Percentiles rank a stretch among this genome's conserved stretches.
Conservation (phyloP, 257 asterid species). For the Ocimum tenuiflorum region DNA sequence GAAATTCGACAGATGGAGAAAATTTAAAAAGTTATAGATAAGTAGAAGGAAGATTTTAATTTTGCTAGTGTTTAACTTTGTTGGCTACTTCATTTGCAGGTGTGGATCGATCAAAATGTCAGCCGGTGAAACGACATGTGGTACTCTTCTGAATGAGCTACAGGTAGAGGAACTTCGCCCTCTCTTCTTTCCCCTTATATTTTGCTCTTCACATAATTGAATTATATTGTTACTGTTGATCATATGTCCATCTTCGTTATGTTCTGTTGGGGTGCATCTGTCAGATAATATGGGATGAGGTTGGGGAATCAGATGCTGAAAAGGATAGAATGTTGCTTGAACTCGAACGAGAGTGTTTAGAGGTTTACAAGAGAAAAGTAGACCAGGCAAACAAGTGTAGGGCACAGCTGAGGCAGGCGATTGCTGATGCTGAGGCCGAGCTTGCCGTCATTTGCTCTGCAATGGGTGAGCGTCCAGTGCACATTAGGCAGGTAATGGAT, state of each 20-base stretch:
- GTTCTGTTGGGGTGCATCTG: constrained; percentile 14
- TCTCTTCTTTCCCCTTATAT: not conserved
- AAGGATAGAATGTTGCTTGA: constrained; percentile 78
- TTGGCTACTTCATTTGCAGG: constrained; percentile 27
- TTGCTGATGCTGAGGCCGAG: constrained; percentile 99
- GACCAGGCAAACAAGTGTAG: constrained; percentile 88
- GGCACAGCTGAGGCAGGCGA: constrained; percentile 89
- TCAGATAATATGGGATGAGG: constrained; percentile 98
- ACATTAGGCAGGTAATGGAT: constrained; percentile 73
- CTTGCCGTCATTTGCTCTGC: constrained; percentile 86
- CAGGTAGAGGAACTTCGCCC: constrained; percentile 51
- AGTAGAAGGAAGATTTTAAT: not conserved
- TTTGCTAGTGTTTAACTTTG: not conserved
- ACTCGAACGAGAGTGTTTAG: constrained; percentile 83
- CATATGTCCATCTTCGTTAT: not conserved
- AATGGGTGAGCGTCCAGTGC: constrained; percentile 93
- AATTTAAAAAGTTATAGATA: not conserved
- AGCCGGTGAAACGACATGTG: constrained; percentile 55
- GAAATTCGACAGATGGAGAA: not conserved
- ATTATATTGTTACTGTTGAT: not conserved
- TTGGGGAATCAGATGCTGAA: constrained; percentile 81
- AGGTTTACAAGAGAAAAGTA: constrained; percentile 89
- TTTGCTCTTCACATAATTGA: not conserved
- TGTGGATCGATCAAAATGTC: constrained; percentile 30
- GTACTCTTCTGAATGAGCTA: constrained; percentile 69